Conservation (phyloP, 345 rosid species). For the Moricandia arvensis region DNA sequence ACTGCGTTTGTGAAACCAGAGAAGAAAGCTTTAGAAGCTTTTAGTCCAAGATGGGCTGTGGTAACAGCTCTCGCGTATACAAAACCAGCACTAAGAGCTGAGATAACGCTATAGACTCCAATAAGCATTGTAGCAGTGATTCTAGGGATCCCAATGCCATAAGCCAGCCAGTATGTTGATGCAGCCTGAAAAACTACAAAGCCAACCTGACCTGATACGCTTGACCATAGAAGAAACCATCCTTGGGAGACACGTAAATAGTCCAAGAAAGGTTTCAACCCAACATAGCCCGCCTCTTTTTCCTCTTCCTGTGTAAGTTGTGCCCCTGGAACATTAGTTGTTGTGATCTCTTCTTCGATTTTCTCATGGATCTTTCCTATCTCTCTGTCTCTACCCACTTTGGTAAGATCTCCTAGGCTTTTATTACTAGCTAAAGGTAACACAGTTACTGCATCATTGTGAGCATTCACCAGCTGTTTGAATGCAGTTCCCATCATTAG, state of each 20-base stretch:
- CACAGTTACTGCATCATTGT: conserved; percentile 51
- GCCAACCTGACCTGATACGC: conserved; percentile 37
- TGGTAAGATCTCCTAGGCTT: conserved; percentile 23
- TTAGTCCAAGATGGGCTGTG: conserved; percentile 58
- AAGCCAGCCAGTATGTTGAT: conserved; percentile 74
- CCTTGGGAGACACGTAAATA: conserved; percentile 56
- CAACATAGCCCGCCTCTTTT: conserved; percentile 58
- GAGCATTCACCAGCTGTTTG: conserved; percentile 74
- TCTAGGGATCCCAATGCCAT: conserved; percentile 53
- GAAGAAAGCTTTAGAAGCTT: conserved; percentile 69
- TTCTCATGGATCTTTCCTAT: conserved; percentile 19
- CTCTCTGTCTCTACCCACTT: conserved; percentile 6
- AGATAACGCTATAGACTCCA: conserved; percentile 60
- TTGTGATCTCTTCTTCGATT: conserved; percentile 30
- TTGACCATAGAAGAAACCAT: conserved; percentile 34
- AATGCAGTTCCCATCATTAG: conserved; percentile 57
- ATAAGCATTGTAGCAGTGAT: conserved; percentile 43
- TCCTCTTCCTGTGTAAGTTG: conserved; percentile 75
- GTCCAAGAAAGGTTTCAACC: conserved; percentile 64
- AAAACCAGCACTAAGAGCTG: conserved; percentile 52
- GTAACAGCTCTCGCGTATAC: conserved; percentile 44
- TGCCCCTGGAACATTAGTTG: conserved; percentile 34
- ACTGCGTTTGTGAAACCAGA: conserved; percentile 60
- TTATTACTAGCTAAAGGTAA: conserved; percentile 39
- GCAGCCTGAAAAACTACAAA: conserved; percentile 61